Evolutionary conservation across 1,139 yeast genomes (phyloP).

Genomic region (Geotrichum histeridarum): DNA sequence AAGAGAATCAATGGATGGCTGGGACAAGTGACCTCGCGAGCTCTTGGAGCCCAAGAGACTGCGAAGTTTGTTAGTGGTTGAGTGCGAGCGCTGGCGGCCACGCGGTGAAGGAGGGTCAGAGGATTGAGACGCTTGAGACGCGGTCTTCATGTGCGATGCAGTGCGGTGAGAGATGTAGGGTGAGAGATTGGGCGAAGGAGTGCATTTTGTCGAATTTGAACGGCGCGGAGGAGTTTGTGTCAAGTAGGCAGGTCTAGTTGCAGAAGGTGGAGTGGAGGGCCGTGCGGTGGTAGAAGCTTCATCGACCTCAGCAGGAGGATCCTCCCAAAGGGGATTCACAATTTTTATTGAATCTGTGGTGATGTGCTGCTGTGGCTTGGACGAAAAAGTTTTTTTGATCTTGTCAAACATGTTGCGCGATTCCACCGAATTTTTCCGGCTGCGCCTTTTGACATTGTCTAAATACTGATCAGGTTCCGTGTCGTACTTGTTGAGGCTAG

Average conservation of each 20-base stretch:
- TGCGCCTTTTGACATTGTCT: neutral
- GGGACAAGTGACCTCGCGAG: neutral
- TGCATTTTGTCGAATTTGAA: neutral
- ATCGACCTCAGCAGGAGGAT: neutral
- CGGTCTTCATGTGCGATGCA: neutral
- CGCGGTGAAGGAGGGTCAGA: neutral
- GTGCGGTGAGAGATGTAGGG: neutral
- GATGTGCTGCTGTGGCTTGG: conserved; percentile 1
- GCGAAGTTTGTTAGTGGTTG: neutral
- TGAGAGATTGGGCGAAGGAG: neutral
- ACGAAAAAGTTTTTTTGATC: neutral
- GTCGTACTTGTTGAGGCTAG: neutral
- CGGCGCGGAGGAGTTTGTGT: neutral
- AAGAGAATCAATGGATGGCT: neutral
- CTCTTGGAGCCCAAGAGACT: neutral
- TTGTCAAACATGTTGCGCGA: neutral
- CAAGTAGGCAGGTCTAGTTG: neutral
- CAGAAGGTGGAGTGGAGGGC: neutral
- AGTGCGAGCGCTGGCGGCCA: neutral
- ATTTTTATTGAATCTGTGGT: neutral
- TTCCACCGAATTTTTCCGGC: neutral
- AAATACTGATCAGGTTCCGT: neutral
- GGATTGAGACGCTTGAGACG: neutral
- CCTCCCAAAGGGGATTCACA: conserved; percentile 1
- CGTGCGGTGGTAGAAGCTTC: neutral